Evolutionary conservation across 1,139 yeast genomes (phyloP).

Genomic region (Kurtzmaniella natalensis): DNA sequence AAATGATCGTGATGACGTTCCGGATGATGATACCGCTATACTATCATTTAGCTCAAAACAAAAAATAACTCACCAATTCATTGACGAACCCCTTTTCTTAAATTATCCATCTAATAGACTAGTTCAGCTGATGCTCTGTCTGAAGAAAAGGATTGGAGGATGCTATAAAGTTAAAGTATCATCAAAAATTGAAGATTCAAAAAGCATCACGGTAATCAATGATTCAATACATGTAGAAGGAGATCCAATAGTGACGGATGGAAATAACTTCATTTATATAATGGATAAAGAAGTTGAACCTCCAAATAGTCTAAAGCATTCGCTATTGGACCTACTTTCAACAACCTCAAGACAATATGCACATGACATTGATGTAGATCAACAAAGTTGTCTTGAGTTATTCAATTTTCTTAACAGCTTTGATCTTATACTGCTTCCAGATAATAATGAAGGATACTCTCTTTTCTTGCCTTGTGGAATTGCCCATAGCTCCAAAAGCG

Average conservation of each 20-base stretch:
- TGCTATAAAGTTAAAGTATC: conserved; percentile 44
- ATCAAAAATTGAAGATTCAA: conserved; percentile 13
- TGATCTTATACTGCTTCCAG: conserved; percentile 36
- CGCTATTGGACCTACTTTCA: conserved; percentile 37
- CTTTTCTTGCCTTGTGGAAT: conserved; percentile 73
- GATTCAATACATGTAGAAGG: conserved; percentile 44
- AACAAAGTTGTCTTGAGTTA: conserved; percentile 33
- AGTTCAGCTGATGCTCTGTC: conserved; percentile 27
- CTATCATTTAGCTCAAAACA: conserved; percentile 32
- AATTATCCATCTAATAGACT: conserved; percentile 12
- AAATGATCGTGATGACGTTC: conserved; percentile 38
- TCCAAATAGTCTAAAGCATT: conserved; percentile 33
- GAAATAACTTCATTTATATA: conserved; percentile 57
- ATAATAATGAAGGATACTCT: conserved; percentile 65
- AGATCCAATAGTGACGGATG: conserved; percentile 39
- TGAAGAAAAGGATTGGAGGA: conserved; percentile 34
- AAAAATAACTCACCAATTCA: conserved; percentile 62
- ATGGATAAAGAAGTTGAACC: conserved; percentile 50
- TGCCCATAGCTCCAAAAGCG: conserved; percentile 1
- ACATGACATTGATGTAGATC: conserved; percentile 30
- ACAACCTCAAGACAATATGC: conserved; percentile 25
- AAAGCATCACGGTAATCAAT: conserved; percentile 22
- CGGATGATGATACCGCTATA: conserved; percentile 18
- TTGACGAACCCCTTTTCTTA: conserved; percentile 36
- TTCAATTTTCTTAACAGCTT: conserved; percentile 28